A percentile compares a stretch with the other conserved stretches of the same genome.
Conservation (phyloP, 192 early-diverging fungal genomes). For the Entophlyctis helioformis region DNA sequence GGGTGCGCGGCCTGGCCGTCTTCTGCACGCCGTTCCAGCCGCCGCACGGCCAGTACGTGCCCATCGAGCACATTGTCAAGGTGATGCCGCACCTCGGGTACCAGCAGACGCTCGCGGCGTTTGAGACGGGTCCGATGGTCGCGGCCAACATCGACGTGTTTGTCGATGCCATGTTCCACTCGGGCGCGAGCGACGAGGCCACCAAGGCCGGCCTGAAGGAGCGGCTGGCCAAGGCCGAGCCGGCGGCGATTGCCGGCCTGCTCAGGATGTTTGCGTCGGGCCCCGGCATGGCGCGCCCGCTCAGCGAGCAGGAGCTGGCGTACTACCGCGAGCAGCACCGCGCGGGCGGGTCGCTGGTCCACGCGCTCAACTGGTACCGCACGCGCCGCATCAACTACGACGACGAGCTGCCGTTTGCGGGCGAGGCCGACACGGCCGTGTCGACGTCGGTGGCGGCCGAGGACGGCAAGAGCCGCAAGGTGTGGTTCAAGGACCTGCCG, state of each 20-base stretch:
- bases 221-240: background rate
- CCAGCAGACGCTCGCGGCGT: slow-evolving; percentile 22
- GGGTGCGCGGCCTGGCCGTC: slow-evolving; percentile 32
- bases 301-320: slow-evolving; percentile 23
- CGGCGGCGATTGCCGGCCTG: slow-evolving; percentile 1
- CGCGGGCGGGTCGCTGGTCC: slow-evolving; percentile 32
- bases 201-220: background rate
- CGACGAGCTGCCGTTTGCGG: slow-evolving; percentile 6
- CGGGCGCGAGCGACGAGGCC: background rate
- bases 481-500: too few species aligned
- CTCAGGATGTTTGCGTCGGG: slow-evolving; percentile 3
- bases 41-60: slow-evolving; percentile 14
- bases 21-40: slow-evolving; percentile 44
- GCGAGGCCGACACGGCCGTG: background rate
- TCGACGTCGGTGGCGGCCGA: background rate
- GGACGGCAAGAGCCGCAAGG: too few species aligned
- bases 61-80: slow-evolving; percentile 29
- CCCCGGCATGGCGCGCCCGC: slow-evolving; percentile 4
- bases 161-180: slow-evolving; percentile 10
- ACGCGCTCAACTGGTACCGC: slow-evolving; percentile 45
- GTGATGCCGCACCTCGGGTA: slow-evolving; percentile 37
- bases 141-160: slow-evolving; percentile 2
- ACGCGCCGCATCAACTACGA: slow-evolving; percentile 18
- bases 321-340: slow-evolving; percentile 37
- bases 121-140: background rate